Percentiles rank a stretch among this genome's conserved stretches.
Conservation (phyloP, 176 grass and related monocot genomes). For the Themeda triandra region DNA sequence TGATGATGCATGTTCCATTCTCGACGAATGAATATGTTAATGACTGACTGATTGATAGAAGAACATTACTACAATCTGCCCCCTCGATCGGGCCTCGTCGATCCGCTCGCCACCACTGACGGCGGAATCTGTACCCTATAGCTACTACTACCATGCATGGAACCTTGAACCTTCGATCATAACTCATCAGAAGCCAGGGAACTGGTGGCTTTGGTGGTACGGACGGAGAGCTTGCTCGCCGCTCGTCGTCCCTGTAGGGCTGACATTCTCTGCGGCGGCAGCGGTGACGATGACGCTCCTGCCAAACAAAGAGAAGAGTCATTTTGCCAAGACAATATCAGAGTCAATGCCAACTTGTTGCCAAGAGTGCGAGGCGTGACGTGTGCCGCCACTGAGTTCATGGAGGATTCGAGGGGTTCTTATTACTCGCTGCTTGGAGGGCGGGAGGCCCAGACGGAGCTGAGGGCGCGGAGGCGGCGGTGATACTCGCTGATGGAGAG, state of each 20-base stretch:
- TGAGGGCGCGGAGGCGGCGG: constrained; percentile 80
- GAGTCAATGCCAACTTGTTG: background rate
- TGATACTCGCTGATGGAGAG: constrained; percentile 83
- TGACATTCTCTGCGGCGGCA: constrained; percentile 36
- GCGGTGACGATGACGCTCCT: constrained; percentile 31
- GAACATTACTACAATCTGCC: background rate
- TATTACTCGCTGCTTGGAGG: constrained; percentile 73
- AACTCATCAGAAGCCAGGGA: constrained; percentile 36
- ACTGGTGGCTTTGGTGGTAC: constrained; percentile 55
- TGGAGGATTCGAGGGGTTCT: background rate
- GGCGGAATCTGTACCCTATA: constrained; percentile 24
- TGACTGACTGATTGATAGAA: too few species aligned
- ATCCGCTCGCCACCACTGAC: background rate
- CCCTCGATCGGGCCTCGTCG: background rate
- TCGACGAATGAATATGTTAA: background rate
- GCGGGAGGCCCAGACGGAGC: constrained; percentile 81
- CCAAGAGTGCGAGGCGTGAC: background rate
- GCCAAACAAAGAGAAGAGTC: constrained; percentile 4
- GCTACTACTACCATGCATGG: background rate
- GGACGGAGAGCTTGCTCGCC: constrained; percentile 38
- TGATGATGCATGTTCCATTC: background rate
- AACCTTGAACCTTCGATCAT: background rate
- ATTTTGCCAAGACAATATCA: background rate
- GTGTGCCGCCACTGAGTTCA: background rate
- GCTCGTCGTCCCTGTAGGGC: constrained; percentile 36